phyloP scores from a whole-genome alignment of 768 basidiomycete genomes.

The Tricholoma sp. region DNA sequence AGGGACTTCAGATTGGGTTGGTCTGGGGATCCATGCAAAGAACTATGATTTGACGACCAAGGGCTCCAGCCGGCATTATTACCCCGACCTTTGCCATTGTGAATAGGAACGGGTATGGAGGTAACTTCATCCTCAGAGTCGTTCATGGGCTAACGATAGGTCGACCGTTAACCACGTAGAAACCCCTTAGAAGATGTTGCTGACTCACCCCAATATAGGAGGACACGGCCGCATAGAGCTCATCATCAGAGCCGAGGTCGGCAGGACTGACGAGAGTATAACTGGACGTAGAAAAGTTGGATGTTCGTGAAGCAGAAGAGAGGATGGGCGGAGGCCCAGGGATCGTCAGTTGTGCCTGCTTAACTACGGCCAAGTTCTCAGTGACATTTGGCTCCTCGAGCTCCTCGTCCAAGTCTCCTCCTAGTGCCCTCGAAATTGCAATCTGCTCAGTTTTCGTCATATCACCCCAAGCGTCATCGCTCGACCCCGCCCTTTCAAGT shows the following conservation, averaged over 20 bases:
- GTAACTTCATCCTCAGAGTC: slow-evolving; percentile 26
- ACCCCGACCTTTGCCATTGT: slow-evolving; percentile 13
- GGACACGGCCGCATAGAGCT: slow-evolving; percentile 21
- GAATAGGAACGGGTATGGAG: slow-evolving; percentile 12
- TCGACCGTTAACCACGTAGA: slow-evolving; percentile 14
- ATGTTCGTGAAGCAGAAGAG: slow-evolving; percentile 27
- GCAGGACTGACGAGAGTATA: slow-evolving; percentile 42
- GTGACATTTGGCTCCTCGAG: slow-evolving; percentile 14
- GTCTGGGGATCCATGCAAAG: slow-evolving; percentile 21
- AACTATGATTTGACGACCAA: slow-evolving; percentile 20
- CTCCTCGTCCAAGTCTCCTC: slow-evolving; percentile 30
- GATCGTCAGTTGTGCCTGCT: slow-evolving; percentile 16
- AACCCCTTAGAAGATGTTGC: slow-evolving; percentile 4
- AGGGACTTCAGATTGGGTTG: slow-evolving; percentile 20
- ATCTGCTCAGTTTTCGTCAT: slow-evolving; percentile 34
- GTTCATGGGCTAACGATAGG: slow-evolving; percentile 16
- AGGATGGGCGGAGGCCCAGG: slow-evolving; percentile 24
- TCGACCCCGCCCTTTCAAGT: slow-evolving; percentile 28
- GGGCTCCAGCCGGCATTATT: slow-evolving; percentile 4
- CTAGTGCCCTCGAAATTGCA: slow-evolving; percentile 31
- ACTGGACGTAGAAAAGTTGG: slow-evolving; percentile 32
- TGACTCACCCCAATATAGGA: slow-evolving; percentile 22
- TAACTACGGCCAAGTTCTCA: slow-evolving; percentile 6
- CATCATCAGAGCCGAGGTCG: slow-evolving; percentile 35
- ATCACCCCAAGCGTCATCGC: slow-evolving; percentile 39